Evolutionary conservation across 2,329 filamentous ascomycete genomes (phyloP).

Genomic region (Nemania sp.): DNA sequence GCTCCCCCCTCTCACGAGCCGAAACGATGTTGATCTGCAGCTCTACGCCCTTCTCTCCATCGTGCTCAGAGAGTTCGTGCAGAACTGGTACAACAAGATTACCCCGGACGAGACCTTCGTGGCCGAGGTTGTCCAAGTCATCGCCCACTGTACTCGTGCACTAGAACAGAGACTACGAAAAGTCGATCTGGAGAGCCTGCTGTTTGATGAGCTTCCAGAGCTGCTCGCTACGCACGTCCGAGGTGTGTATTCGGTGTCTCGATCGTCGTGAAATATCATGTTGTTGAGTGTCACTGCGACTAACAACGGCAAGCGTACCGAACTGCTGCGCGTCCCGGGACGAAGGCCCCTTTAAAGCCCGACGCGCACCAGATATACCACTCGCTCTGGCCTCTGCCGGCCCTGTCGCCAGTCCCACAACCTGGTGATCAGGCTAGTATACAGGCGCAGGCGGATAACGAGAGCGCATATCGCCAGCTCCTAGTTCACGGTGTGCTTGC

Average conservation of each 20-base stretch:
- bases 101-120: constrained; percentile 88
- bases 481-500: constrained; percentile 82
- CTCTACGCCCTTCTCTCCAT: constrained; percentile 91
- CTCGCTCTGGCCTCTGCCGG: constrained; percentile 77
- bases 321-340: constrained; percentile 61
- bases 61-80: constrained; percentile 85
- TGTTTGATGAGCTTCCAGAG: constrained; percentile 86
- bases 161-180: constrained; percentile 83
- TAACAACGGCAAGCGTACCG: constrained; percentile 66
- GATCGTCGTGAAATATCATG: background rate
- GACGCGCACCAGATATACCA: constrained; percentile 77
- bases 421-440: constrained; percentile 53
- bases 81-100: constrained; percentile 91
- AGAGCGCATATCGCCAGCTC: constrained; percentile 82
- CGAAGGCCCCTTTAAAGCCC: constrained; percentile 61
- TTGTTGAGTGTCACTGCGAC: background rate
- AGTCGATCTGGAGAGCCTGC: constrained; percentile 78
- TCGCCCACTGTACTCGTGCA: constrained; percentile 87
- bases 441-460: constrained; percentile 71
- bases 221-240: constrained; percentile 78
- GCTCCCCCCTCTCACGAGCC: constrained; percentile 88
- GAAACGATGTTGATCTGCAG: constrained; percentile 90
- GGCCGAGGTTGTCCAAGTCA: constrained; percentile 83
- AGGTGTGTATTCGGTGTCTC: constrained; percentile 55
- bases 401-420: constrained; percentile 75